phyloP scores from a whole-genome alignment of 2,329 filamentous ascomycete species.

The Dothiorella sarmentorum region DNA sequence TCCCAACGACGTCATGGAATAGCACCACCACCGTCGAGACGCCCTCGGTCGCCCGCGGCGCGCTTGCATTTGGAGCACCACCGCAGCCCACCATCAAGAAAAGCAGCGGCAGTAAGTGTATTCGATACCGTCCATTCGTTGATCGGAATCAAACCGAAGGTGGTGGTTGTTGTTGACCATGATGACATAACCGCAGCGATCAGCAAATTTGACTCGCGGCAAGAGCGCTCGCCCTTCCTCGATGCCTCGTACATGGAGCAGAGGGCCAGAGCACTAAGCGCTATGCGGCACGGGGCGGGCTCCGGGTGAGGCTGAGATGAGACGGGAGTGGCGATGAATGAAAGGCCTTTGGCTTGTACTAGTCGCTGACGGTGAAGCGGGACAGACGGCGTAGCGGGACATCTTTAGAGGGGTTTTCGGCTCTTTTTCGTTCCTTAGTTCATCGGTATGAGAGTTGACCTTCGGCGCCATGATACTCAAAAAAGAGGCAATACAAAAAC shows the following conservation, averaged over 20 bases:
- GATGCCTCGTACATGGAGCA: conserved; percentile 1
- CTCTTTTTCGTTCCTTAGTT: no score
- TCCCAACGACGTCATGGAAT: neutral
- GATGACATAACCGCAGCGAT: neutral
- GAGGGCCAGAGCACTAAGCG: neutral
- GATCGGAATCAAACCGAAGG: no score
- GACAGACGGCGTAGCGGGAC: no score
- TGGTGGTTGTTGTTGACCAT: no score
- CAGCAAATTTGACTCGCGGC: neutral
- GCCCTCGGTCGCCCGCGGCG: conserved; percentile 2
- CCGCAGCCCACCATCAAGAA: neutral
- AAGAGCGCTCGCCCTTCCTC: conserved; percentile 8
- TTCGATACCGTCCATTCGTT: no score
- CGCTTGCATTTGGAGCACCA: neutral
- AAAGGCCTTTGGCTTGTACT: no score
- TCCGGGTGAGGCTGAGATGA: neutral
- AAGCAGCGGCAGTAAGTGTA: neutral
- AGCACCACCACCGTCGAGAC: neutral
- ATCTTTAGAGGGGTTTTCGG: no score
- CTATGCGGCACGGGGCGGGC: neutral
- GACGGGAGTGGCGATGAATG: neutral
- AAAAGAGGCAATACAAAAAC: no score
- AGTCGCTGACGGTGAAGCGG: no score
- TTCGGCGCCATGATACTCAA: no score
- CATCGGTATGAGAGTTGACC: no score